Evolutionary conservation across 176 grass and related monocot genomes (phyloP).

Genomic region (Zea luxurians): DNA sequence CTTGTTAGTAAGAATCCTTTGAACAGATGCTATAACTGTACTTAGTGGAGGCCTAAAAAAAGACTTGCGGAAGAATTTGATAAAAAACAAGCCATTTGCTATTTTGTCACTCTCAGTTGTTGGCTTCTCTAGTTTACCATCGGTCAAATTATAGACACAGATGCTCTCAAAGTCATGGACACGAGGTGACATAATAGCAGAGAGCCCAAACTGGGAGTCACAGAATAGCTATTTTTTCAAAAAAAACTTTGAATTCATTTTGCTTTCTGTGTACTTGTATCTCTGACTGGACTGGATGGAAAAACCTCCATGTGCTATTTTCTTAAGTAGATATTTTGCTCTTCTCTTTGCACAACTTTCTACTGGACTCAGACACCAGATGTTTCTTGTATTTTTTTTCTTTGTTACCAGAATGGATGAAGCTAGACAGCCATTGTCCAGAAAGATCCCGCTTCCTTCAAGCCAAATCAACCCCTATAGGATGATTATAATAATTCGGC

Average conservation of each 20-base stretch:
- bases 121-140: no score
- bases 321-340: neutral
- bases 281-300: conserved; percentile 2
- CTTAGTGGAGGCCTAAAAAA: neutral
- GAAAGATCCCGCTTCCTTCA: conserved; percentile 80
- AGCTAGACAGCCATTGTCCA: conserved; percentile 85
- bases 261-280: neutral
- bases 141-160: no score
- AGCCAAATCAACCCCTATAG: conserved; percentile 87
- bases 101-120: no score
- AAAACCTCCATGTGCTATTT: neutral
- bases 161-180: no score
- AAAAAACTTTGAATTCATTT: neutral
- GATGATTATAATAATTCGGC: conserved; percentile 91
- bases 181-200: no score
- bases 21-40: neutral
- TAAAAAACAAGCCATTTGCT: neutral
- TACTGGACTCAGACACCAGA: conserved; percentile 6
- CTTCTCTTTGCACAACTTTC: neutral
- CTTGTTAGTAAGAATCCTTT: neutral
- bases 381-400: conserved; percentile 4
- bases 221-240: no score
- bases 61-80: neutral
- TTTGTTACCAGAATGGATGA: conserved; percentile 74
- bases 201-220: no score